phyloP scores from a whole-genome alignment of 2,329 filamentous ascomycete genomes.

The Thelonectria rubi region DNA sequence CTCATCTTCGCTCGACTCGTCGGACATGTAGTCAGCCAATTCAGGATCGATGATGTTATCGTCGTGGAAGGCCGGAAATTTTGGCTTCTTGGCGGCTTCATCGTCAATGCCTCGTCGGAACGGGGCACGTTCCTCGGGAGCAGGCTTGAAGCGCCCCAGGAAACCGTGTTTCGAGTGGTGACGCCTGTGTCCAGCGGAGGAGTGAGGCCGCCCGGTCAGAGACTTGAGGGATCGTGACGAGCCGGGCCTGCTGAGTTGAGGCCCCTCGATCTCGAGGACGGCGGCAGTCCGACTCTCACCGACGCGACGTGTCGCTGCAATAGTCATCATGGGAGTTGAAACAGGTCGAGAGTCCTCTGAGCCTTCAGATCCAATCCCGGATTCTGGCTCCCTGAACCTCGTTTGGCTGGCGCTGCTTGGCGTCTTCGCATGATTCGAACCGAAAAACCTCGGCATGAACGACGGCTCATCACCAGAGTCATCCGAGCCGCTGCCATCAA shows the following conservation, averaged over 20 bases:
- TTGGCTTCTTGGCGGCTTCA: conserved; percentile 70
- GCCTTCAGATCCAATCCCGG: conserved; percentile 51
- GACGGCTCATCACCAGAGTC: conserved; percentile 83
- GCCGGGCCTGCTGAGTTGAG: conserved; percentile 86
- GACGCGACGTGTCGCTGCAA: conserved; percentile 70
- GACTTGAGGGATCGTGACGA: conserved; percentile 91
- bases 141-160: conserved; percentile 76
- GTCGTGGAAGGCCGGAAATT: conserved; percentile 92
- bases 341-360: conserved; percentile 62
- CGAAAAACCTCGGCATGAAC: conserved; percentile 72
- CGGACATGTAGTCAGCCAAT: conserved; percentile 92
- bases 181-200: conserved; percentile 77
- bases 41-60: conserved; percentile 99
- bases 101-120: conserved; percentile 80
- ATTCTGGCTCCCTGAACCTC: conserved; percentile 53
- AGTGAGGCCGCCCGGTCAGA: conserved; percentile 76
- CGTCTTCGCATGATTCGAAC: conserved; percentile 60
- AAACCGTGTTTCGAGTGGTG: conserved; percentile 90
- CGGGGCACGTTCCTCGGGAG: conserved; percentile 82
- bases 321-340: conserved; percentile 77
- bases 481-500: conserved; percentile 87
- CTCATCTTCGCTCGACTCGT: conserved; percentile 93
- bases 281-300: conserved; percentile 86
- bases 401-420: conserved; percentile 42
- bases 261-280: conserved; percentile 87